Evolutionary conservation across 2,329 filamentous ascomycete species (phyloP).

Genomic region (Colletotrichum spinosum): DNA sequence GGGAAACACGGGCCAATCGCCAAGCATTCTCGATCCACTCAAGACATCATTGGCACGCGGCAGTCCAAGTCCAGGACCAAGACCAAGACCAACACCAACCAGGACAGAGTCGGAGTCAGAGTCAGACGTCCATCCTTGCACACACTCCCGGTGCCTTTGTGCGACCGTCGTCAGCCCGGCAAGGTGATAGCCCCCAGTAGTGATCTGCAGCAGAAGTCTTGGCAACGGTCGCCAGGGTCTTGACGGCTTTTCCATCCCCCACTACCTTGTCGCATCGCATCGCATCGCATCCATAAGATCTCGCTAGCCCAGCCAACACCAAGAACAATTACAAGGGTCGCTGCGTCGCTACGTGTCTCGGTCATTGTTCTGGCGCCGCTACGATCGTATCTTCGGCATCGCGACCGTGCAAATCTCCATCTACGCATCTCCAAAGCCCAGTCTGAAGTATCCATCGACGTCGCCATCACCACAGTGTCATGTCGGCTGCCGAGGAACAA

Average conservation of each 20-base stretch:
- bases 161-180: slow-evolving; percentile 17
- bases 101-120: too few relatives aligned
- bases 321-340: background rate
- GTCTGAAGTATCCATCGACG: too few relatives aligned
- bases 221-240: slow-evolving; percentile 35
- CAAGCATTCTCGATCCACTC: slow-evolving; percentile 14
- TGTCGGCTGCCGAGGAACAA: slow-evolving; percentile 31
- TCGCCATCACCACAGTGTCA: background rate
- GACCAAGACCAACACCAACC: too few relatives aligned
- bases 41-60: slow-evolving; percentile 28
- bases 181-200: slow-evolving; percentile 16
- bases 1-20: slow-evolving; percentile 20
- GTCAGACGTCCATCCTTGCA: too few relatives aligned
- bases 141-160: too few relatives aligned
- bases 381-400: too few relatives aligned
- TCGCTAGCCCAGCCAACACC: slow-evolving; percentile 11
- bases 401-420: too few relatives aligned
- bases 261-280: background rate
- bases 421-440: too few relatives aligned
- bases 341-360: too few relatives aligned
- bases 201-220: slow-evolving; percentile 30
- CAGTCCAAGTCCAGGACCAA: slow-evolving; percentile 1
- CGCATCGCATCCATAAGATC: background rate
- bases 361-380: too few relatives aligned
- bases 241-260: slow-evolving; percentile 17